phyloP scores from a whole-genome alignment of 345 rosid genomes.

The Aquilaria yunnanensis region DNA sequence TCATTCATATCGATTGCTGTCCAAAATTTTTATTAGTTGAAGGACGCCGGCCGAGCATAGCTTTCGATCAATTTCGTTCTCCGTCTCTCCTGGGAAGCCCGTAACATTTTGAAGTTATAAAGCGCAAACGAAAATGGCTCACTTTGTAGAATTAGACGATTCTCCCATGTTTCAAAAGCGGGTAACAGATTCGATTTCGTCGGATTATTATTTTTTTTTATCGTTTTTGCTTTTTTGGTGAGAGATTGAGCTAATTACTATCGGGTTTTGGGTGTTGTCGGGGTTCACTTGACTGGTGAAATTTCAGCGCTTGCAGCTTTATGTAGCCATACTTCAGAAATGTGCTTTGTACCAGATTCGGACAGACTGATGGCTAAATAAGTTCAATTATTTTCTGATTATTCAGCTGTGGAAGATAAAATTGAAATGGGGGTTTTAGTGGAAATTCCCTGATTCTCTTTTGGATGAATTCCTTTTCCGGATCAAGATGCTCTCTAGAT shows the following conservation, averaged over 20 bases:
- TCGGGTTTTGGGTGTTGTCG: no score
- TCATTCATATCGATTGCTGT: neutral
- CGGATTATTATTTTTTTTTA: neutral
- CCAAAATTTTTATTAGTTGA: neutral
- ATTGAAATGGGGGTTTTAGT: no score
- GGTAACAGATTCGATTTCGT: slow-evolving; percentile 22
- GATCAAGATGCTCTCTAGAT: no score
- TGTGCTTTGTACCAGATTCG: neutral
- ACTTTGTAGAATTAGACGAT: slow-evolving; percentile 60
- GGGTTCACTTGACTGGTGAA: no score
- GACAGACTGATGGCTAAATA: neutral
- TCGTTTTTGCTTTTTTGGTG: neutral
- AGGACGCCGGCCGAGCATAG: neutral
- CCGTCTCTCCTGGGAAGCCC: neutral
- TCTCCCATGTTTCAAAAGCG: slow-evolving; percentile 75
- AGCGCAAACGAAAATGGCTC: slow-evolving; percentile 28
- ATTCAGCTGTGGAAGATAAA: no score
- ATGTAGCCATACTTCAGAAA: no score
- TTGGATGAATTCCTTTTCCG: no score
- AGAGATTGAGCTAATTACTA: no score
- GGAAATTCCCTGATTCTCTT: no score
- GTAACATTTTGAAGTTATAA: neutral
- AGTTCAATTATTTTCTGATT: no score
- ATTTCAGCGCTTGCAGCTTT: no score
- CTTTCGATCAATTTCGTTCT: neutral